Base-by-base conservation (phyloP, 768 basidiomycete species). In the Tylopilus balloui region DNA sequence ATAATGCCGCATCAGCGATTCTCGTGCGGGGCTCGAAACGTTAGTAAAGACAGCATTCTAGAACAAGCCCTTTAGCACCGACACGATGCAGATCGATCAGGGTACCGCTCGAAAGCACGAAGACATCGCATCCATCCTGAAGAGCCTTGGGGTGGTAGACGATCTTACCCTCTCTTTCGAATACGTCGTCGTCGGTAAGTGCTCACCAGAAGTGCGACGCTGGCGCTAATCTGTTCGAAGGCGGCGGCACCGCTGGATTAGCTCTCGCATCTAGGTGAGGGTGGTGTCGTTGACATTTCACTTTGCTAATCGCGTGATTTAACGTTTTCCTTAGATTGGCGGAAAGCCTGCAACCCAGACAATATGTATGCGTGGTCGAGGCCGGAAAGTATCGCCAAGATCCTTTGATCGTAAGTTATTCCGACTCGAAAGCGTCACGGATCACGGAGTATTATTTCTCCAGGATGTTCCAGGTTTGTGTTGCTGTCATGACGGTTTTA, bases 341-440 rank as follows among this genome's bases (percentile, higher is more conserved):
- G 10, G 53, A 48, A 42, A 15, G 34, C 29, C 47, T 60, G 49
- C 6, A 38, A 14, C 37, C 53, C 21, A 45, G 42, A 4, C 44
- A 58, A 51, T 49, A 42, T n/a, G 49, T 59, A 34, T 56, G 57
- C 15, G 57, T 59, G 12, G 55, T 58, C 14, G 57, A 58, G 42
- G 57, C 55, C 14, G 55, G 55, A 11, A 21, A 9, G 24, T 56
- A 51, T 27, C 53, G 23, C 34, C 45, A 48, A 27, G 50, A 49
- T 17, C 37, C 49, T 12, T 35, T 45, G 29, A n/a, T 60, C 19
- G 57, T 58, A 35, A 51, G 57, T 41, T 32, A 19, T 34, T 12
- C 15, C 31, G 6, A 36, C 6, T 32, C 15, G 4, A n/a, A 8
- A 8, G 13, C 11, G 17, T 49, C 2, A 14, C 21, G 11, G 24